Evolutionary conservation across 106 monocot species (phyloP).

Genomic region (Platanthera guangdongensis): DNA sequence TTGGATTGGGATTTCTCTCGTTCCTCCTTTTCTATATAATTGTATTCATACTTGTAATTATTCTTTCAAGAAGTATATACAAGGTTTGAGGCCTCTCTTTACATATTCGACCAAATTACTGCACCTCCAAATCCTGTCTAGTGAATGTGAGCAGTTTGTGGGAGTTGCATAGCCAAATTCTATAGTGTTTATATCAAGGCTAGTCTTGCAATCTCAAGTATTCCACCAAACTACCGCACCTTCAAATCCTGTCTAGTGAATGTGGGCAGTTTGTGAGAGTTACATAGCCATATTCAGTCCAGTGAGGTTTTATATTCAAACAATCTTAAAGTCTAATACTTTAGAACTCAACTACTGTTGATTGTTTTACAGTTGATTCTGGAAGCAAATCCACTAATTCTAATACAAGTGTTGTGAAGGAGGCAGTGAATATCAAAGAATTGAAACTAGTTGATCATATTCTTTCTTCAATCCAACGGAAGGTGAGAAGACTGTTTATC

Average conservation of each 20-base stretch:
- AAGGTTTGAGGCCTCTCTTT: no score
- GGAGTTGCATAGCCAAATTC: no score
- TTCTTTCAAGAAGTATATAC: no score
- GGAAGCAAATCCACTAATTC: slow-evolving; percentile 41
- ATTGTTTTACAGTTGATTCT: slow-evolving; percentile 49
- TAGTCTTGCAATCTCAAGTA: neutral
- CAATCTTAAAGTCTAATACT: neutral
- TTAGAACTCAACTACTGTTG: neutral
- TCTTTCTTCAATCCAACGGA: slow-evolving; percentile 62
- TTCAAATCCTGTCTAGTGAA: neutral
- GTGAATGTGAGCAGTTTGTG: neutral
- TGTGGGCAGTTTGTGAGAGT: neutral
- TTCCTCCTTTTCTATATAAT: no score
- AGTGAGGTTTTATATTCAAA: neutral
- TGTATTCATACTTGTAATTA: no score
- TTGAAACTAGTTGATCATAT: slow-evolving; percentile 94
- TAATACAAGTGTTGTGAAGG: slow-evolving; percentile 64
- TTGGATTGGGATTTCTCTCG: no score
- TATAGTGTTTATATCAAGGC: no score
- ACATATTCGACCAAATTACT: neutral
- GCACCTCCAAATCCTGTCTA: neutral
- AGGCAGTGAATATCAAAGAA: slow-evolving; percentile 76
- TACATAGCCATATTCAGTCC: neutral
- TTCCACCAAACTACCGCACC: neutral
- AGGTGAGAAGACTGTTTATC: slow-evolving; percentile 35